Evolutionary conservation across 331 rosid species (phyloP).

Genomic region (Erythrophleum ivorense): DNA sequence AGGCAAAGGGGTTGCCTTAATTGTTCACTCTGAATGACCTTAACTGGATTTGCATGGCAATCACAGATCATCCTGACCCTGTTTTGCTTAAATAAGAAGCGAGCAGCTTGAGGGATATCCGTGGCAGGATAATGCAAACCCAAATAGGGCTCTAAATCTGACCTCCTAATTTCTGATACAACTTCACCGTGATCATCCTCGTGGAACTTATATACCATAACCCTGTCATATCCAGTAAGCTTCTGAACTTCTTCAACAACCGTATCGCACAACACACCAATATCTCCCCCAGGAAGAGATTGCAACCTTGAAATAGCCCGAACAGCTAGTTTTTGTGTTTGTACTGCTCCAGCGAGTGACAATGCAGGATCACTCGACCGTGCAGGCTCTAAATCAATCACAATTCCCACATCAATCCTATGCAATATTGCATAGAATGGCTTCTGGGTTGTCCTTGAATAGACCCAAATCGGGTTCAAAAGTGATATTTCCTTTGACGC

Average conservation of each 20-base stretch:
- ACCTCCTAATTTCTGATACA: constrained; percentile 72
- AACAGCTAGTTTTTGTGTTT: constrained; percentile 83
- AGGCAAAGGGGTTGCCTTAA: constrained; percentile 71
- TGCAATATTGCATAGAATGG: constrained; percentile 87
- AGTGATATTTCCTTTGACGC: constrained; percentile 64
- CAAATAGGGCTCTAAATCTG: constrained; percentile 73
- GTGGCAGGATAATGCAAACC: constrained; percentile 90
- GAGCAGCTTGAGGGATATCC: constrained; percentile 82
- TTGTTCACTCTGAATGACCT: constrained; percentile 64
- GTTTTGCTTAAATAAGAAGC: constrained; percentile 83
- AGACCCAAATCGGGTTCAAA: constrained; percentile 74
- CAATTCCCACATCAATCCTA: constrained; percentile 83
- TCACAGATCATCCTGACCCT: constrained; percentile 78
- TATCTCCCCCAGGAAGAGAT: constrained; percentile 77
- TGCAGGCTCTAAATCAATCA: constrained; percentile 90
- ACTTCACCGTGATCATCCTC: constrained; percentile 93
- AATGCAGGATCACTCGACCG: constrained; percentile 65
- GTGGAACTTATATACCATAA: constrained; percentile 84
- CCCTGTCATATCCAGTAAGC: constrained; percentile 88
- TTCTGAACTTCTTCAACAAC: constrained; percentile 82
- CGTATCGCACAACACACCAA: constrained; percentile 63
- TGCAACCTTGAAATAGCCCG: constrained; percentile 85
- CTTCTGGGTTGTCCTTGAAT: constrained; percentile 61
- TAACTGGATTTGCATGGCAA: constrained; percentile 70
- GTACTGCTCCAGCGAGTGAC: constrained; percentile 84